A percentile compares a stretch with the other conserved stretches of the same genome.
Conservation (phyloP, 176 grass and related monocot species). For the Raddia guianensis region DNA sequence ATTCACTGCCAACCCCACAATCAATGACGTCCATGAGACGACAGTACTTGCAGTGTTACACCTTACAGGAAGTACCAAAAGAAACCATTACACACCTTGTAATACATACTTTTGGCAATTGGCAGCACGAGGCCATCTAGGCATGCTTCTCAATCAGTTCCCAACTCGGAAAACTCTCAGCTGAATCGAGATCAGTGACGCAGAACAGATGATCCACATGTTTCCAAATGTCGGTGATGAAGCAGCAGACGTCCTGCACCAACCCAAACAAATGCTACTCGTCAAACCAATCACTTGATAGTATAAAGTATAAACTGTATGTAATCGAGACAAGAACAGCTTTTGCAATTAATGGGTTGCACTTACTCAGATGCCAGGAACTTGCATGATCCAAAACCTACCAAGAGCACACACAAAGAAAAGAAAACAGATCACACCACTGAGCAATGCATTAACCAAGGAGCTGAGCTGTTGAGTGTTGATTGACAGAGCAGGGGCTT, state of each 20-base stretch:
- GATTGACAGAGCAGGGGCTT: background rate
- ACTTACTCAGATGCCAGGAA: constrained; percentile 85
- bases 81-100: constrained; percentile 1
- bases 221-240: background rate
- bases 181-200: constrained; percentile 27
- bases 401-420: background rate
- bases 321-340: background rate
- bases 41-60: background rate
- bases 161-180: constrained; percentile 33
- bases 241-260: constrained; percentile 47
- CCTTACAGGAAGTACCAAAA: constrained; percentile 10
- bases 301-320: background rate
- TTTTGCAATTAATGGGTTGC: background rate
- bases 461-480: background rate
- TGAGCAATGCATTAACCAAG: background rate
- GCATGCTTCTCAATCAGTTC: background rate
- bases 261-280: background rate
- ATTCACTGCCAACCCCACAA: constrained; percentile 52
- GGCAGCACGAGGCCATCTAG: constrained; percentile 20
- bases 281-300: background rate
- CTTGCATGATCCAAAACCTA: constrained; percentile 83
- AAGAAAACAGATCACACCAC: constrained; percentile 3
- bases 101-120: background rate
- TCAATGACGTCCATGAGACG: no score
- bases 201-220: background rate